Evolutionary conservation across 108 stramenopile species (phyloP).

Genomic region (Aurantiochytrium sp.): DNA sequence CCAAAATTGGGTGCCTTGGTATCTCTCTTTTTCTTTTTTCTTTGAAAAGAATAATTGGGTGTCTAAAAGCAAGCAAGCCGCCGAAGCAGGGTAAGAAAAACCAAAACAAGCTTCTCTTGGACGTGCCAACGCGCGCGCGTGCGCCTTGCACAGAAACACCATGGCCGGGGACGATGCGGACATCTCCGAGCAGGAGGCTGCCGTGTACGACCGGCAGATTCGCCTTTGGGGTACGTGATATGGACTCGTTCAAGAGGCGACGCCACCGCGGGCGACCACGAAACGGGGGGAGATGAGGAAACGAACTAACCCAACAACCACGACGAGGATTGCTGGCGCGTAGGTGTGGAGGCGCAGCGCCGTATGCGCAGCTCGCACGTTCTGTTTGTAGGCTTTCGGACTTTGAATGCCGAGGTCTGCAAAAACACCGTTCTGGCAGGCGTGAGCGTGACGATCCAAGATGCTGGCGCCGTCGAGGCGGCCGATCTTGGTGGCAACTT

Average conservation of each 20-base stretch:
- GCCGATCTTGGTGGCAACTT: conserved; percentile 43
- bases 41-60: too few species aligned
- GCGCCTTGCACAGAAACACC: background rate
- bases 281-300: too few species aligned
- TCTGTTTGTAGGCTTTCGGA: conserved; percentile 31
- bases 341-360: conserved; percentile 42
- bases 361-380: conserved; percentile 44
- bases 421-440: conserved; percentile 49
- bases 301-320: too few species aligned
- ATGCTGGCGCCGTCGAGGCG: background rate
- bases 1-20: too few species aligned
- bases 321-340: background rate
- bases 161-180: background rate
- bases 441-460: conserved; percentile 38
- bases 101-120: too few species aligned
- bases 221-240: conserved; percentile 37
- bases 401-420: conserved; percentile 23
- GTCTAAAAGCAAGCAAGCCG: too few species aligned
- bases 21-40: too few species aligned
- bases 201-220: conserved; percentile 47
- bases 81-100: too few species aligned
- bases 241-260: too few species aligned
- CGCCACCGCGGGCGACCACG: too few species aligned
- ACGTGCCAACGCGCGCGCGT: too few species aligned
- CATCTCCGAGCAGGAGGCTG: conserved; percentile 34